Percentiles rank a stretch among this genome's conserved stretches.
phyloP scores from a whole-genome alignment of 371 early-diverging fungal genomes.

The Dentiscutata heterogama region DNA sequence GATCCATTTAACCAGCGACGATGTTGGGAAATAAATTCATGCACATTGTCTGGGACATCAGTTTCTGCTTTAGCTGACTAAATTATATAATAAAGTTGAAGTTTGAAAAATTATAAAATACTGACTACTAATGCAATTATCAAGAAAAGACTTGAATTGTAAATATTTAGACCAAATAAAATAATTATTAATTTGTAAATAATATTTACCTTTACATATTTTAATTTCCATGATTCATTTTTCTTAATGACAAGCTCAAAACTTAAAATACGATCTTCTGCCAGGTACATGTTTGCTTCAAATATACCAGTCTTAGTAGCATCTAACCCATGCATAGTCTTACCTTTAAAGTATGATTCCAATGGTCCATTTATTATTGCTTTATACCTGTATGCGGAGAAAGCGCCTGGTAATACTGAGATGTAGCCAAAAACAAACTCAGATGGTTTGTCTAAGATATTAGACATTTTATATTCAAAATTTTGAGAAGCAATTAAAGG shows the following conservation, averaged over 20 bases:
- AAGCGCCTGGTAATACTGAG: constrained; percentile 96
- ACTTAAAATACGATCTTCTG: constrained; percentile 91
- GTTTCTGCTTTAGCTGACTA: constrained; percentile 23
- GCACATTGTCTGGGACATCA: constrained; percentile 83
- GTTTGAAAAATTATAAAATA: no score
- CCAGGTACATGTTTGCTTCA: constrained; percentile 80
- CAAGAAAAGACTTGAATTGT: no score
- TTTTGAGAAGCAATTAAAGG: constrained; percentile 96
- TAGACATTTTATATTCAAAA: constrained; percentile 97
- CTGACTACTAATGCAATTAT: no score
- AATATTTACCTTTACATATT: constrained; percentile 65
- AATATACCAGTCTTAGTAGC: constrained; percentile 61
- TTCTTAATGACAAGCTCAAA: constrained; percentile 88
- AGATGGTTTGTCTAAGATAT: constrained; percentile 96
- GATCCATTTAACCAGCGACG: constrained; percentile 96
- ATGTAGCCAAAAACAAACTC: constrained; percentile 98
- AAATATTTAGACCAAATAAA: no score
- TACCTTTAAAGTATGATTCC: constrained; percentile 93
- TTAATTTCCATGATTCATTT: constrained; percentile 76
- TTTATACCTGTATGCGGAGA: constrained; percentile 93
- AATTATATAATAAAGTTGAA: no score
- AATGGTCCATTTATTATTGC: constrained; percentile 93
- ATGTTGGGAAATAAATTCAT: constrained; percentile 92
- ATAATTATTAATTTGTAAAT: no score
- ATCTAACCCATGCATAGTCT: constrained; percentile 75